Evolutionary conservation across 2,329 filamentous ascomycete species (phyloP), one percentile per base, ranked within the genome.

Genomic region (Phialemonium atrogriseum): DNA sequence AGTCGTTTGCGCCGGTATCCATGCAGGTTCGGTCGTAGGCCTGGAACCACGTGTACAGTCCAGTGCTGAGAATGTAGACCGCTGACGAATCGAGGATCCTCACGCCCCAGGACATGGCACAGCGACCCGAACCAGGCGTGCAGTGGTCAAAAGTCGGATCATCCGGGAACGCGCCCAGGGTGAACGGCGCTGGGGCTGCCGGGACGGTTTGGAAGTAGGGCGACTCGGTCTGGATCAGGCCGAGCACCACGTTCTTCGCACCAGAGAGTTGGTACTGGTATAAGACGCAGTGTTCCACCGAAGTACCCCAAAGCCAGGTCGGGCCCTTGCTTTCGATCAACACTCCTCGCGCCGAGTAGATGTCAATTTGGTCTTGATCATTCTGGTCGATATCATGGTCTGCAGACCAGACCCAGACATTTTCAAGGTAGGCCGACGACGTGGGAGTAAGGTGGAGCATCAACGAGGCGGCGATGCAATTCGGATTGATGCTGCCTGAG

Each of bases 211-310:
- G 46, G 36, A 40, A 48, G 33, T 50, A 48, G 1, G 43, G 39
- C 24, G 19, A 18, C 18, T 34, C 26, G n/a, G 28, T 58, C 40
- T 68, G 64, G 35, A 66, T 66, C 38, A 60, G 51, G 20, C 58
- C 59, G 45, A 62, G 58, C 48, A 59, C 66, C 46, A 65, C 50
- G 47, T 66, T 60, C 47, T 62, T 56, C 7, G 64, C 60, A 23
- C 56, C 54, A 21, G 51, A 50, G 49, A 67, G 51, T 38, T 67
- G 60, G 51, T 67, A 68, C 43, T 68, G 62, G 41, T 59, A 62
- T 26, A 68, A 50, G 23, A 61, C 55, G 13, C 52, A 59, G 50
- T 68, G 64, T 45, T 68, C 64, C 10, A 59, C 59, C 3, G 58
- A 52, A 19, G 63, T 66, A 16, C 61, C 63, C 36, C 46, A 51